Evolutionary conservation across 2,329 filamentous ascomycete genomes (phyloP).

Genomic region (Hymenoscyphus linearis): DNA sequence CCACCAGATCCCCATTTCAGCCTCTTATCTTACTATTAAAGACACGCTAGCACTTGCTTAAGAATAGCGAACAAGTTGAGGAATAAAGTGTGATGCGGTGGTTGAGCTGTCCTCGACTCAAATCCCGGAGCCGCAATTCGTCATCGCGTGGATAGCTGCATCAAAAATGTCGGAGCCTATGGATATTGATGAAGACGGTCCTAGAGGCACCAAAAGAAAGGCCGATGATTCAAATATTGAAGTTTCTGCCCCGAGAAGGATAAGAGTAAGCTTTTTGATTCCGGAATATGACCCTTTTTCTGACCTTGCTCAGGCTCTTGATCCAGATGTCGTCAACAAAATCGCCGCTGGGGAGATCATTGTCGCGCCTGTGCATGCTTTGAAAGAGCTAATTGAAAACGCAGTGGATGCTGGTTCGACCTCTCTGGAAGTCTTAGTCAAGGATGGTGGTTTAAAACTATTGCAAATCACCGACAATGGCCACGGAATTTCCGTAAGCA

Average conservation of each 20-base stretch:
- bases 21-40: background rate
- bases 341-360: slow-evolving; percentile 98
- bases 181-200: slow-evolving; percentile 36
- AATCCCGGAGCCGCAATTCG: background rate
- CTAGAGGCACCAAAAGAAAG: slow-evolving; percentile 41
- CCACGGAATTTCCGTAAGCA: slow-evolving; percentile 79
- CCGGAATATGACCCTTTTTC: slow-evolving; percentile 11
- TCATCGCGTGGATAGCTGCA: background rate
- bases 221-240: slow-evolving; percentile 38
- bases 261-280: slow-evolving; percentile 35
- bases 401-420: slow-evolving; percentile 96
- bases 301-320: slow-evolving; percentile 61
- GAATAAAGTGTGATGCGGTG: background rate
- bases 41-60: background rate
- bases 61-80: background rate
- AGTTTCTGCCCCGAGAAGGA: slow-evolving; percentile 42
- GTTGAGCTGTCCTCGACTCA: background rate
- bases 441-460: slow-evolving; percentile 90
- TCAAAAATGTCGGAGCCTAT: slow-evolving; percentile 34
- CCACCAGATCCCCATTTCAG: background rate
- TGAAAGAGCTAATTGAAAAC: slow-evolving; percentile 97
- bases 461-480: slow-evolving; percentile 98
- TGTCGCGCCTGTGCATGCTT: slow-evolving; percentile 87
- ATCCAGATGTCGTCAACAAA: slow-evolving; percentile 94
- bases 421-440: slow-evolving; percentile 81